phyloP scores from a whole-genome alignment of 768 basidiomycete genomes.

The Leucocoprinus leucothites region DNA sequence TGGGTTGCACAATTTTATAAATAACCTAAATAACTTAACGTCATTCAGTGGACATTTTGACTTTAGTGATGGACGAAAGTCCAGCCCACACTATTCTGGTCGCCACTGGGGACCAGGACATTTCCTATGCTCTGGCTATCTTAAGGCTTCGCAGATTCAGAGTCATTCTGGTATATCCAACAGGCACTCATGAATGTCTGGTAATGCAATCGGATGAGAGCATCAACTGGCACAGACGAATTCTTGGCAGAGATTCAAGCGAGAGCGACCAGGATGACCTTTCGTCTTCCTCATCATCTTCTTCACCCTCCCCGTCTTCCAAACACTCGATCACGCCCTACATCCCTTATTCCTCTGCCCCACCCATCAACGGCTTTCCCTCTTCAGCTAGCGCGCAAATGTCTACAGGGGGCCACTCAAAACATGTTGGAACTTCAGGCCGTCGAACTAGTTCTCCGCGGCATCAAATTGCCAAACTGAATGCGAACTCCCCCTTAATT shows the following conservation, averaged over 20 bases:
- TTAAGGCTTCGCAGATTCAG: conserved; percentile 51
- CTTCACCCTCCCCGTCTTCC: neutral
- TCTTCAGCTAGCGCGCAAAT: no score
- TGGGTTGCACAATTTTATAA: conserved; percentile 16
- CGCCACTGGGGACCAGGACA: conserved; percentile 65
- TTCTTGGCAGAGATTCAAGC: conserved; percentile 4
- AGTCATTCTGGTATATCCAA: conserved; percentile 47
- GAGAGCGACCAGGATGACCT: neutral
- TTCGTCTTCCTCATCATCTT: neutral
- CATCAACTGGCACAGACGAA: conserved; percentile 36
- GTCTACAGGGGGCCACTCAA: no score
- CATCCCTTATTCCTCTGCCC: no score
- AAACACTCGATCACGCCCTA: no score
- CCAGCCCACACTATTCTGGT: conserved; percentile 48
- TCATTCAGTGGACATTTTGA: conserved; percentile 24
- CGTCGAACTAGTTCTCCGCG: no score
- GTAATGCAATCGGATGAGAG: conserved; percentile 52
- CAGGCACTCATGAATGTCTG: conserved; percentile 40
- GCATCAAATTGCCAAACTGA: no score
- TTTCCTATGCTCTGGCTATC: conserved; percentile 57
- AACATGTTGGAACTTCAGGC: no score
- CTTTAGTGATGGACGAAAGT: conserved; percentile 46
- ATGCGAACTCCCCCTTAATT: no score
- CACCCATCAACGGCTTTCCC: no score
- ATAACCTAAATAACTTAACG: neutral